A percentile compares a stretch with the other conserved stretches of the same genome.
Evolutionary conservation across 2,329 filamentous ascomycete genomes (phyloP).

Genomic region (Ceratocystis diversiconidia): DNA sequence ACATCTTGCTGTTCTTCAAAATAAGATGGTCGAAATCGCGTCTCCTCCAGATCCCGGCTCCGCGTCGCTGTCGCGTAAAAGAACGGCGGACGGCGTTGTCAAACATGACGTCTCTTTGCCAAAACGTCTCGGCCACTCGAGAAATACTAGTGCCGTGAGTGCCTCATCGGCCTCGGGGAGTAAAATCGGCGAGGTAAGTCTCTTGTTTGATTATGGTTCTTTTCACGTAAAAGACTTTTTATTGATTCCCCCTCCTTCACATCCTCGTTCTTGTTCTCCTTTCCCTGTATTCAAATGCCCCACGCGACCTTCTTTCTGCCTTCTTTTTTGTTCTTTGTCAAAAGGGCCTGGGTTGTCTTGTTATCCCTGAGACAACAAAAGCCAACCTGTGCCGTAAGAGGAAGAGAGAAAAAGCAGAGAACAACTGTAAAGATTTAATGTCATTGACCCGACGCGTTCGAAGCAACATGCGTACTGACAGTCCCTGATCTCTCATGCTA

Average conservation of each 20-base stretch:
- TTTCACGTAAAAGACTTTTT: not conserved
- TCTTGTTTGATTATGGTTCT: not conserved
- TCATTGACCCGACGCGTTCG: not conserved
- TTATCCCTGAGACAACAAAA: slow-evolving; percentile 1
- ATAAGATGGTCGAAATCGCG: slow-evolving; percentile 29
- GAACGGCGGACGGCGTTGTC: slow-evolving; percentile 55
- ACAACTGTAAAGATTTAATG: not conserved
- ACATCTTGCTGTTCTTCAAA: slow-evolving; percentile 35
- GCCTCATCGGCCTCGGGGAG: slow-evolving; percentile 43
- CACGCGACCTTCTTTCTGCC: not conserved
- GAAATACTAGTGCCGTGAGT: slow-evolving; percentile 52
- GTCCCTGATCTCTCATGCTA: not conserved
- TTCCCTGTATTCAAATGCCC: not conserved
- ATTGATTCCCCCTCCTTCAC: not conserved
- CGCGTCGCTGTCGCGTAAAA: slow-evolving; percentile 35
- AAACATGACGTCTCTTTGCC: slow-evolving; percentile 29
- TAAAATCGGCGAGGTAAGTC: slow-evolving; percentile 47
- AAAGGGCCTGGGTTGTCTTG: not conserved
- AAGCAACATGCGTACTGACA: not conserved
- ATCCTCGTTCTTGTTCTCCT: not conserved
- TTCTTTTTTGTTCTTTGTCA: slow-evolving; percentile 2
- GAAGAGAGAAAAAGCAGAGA: not conserved
- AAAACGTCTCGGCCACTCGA: slow-evolving; percentile 42
- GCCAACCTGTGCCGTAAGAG: not conserved
- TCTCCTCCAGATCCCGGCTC: slow-evolving; percentile 24